phyloP scores from a whole-genome alignment of 2,329 filamentous ascomycete genomes.

The Fusarium drepaniforme region DNA sequence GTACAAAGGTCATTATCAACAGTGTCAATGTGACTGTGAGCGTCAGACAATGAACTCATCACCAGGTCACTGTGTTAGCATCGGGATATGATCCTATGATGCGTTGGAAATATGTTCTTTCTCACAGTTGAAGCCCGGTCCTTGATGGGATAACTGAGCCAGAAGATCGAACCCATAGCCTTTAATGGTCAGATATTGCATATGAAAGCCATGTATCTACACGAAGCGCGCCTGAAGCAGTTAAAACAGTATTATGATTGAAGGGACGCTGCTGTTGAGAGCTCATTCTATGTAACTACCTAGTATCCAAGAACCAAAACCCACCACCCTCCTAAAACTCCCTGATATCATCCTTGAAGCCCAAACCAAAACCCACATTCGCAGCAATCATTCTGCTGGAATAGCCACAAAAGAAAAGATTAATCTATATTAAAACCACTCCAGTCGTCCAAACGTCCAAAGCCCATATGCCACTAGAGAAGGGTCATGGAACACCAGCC shows the following conservation, averaged over 20 bases:
- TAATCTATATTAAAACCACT: background rate
- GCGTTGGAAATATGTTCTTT: no score
- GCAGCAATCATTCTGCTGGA: background rate
- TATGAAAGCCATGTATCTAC: background rate
- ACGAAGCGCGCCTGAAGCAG: background rate
- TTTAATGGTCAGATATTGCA: background rate
- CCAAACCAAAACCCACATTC: background rate
- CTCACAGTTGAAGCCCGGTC: no score
- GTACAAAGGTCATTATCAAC: background rate
- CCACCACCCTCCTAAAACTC: background rate
- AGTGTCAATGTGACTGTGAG: background rate
- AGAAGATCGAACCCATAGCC: background rate
- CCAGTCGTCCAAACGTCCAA: background rate
- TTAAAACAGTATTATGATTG: background rate
- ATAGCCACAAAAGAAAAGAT: background rate
- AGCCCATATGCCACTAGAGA: background rate
- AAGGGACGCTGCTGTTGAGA: background rate
- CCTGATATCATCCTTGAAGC: background rate
- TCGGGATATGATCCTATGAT: no score
- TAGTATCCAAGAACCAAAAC: background rate
- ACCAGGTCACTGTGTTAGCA: no score
- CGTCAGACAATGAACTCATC: no score
- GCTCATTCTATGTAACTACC: background rate
- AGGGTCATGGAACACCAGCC: background rate
- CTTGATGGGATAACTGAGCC: no score